phyloP scores from a whole-genome alignment of 1,284 basidiomycete species.

The Tilletia caries region DNA sequence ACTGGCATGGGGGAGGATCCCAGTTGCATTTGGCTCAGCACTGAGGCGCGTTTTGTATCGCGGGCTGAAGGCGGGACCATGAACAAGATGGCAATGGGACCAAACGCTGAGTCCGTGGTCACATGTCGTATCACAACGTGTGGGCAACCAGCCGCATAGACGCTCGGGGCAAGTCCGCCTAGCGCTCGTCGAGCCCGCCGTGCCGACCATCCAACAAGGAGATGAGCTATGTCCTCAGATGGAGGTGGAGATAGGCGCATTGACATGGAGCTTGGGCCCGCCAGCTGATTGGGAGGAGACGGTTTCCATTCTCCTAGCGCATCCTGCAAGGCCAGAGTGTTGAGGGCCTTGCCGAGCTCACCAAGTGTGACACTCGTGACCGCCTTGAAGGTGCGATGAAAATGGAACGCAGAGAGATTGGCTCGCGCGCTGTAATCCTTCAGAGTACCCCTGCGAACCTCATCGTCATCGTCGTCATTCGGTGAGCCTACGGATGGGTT shows the following conservation, averaged over 20 bases:
- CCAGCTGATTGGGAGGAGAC: not conserved
- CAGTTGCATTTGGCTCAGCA: not conserved
- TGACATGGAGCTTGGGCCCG: not conserved
- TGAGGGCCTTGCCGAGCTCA: constrained; percentile 21
- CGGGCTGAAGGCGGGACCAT: not conserved
- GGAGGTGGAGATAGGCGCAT: not conserved
- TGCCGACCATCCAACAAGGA: constrained; percentile 19
- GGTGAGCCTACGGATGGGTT: constrained; percentile 1
- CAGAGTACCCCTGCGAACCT: constrained; percentile 19
- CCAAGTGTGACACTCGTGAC: constrained; percentile 21
- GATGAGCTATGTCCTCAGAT: constrained; percentile 3
- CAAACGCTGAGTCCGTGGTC: not conserved
- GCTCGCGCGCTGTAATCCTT: constrained; percentile 23
- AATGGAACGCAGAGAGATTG: constrained; percentile 24
- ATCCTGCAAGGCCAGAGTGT: constrained; percentile 23
- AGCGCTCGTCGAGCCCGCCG: constrained; percentile 21
- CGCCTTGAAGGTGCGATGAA: constrained; percentile 23
- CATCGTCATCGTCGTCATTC: constrained; percentile 17
- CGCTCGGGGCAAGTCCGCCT: constrained; percentile 16
- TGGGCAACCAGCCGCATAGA: constrained; percentile 17
- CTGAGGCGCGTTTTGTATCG: not conserved
- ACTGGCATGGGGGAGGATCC: constrained; percentile 4
- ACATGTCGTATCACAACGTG: not conserved
- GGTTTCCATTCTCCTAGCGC: constrained; percentile 15
- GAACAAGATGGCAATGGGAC: not conserved